phyloP scores from a whole-genome alignment of 257 asterid genomes.

The Plantago elongata region DNA sequence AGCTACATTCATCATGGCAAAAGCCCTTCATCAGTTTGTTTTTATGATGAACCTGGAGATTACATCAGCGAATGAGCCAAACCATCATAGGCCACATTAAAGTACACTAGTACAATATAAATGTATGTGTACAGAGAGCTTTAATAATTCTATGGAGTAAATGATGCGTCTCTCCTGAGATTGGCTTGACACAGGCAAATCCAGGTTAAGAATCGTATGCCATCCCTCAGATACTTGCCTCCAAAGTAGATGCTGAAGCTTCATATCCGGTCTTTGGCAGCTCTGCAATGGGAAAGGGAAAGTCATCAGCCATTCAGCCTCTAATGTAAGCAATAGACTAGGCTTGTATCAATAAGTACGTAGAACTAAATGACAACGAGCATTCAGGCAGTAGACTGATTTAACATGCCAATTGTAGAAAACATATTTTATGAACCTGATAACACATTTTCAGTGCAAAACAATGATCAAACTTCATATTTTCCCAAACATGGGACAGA shows the following conservation, averaged over 20 bases:
- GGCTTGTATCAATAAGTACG: background rate
- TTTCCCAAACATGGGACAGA: too few species aligned
- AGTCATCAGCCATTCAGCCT: background rate
- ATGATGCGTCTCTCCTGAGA: conserved; percentile 4
- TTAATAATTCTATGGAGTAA: background rate
- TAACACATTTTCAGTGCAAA: background rate
- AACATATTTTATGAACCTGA: background rate
- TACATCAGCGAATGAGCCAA: too few species aligned
- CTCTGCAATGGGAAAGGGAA: conserved; percentile 30
- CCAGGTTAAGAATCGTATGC: background rate
- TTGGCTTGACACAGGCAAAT: conserved; percentile 14
- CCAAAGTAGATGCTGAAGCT: conserved; percentile 23
- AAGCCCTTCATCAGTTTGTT: too few species aligned
- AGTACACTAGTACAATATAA: too few species aligned
- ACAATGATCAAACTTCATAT: background rate
- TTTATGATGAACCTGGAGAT: too few species aligned
- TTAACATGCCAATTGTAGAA: background rate
- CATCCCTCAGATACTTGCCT: conserved; percentile 25
- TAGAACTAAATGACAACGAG: background rate
- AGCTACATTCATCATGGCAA: too few species aligned
- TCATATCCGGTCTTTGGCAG: conserved; percentile 18
- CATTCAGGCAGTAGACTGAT: background rate
- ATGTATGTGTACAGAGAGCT: background rate
- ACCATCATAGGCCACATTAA: too few species aligned
- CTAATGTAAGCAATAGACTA: background rate